These are phyloP conservation scores for Penicillium sp. DNA, from an alignment of 2,329 filamentous ascomycete species.

Conservation along the genomic window DNA sequence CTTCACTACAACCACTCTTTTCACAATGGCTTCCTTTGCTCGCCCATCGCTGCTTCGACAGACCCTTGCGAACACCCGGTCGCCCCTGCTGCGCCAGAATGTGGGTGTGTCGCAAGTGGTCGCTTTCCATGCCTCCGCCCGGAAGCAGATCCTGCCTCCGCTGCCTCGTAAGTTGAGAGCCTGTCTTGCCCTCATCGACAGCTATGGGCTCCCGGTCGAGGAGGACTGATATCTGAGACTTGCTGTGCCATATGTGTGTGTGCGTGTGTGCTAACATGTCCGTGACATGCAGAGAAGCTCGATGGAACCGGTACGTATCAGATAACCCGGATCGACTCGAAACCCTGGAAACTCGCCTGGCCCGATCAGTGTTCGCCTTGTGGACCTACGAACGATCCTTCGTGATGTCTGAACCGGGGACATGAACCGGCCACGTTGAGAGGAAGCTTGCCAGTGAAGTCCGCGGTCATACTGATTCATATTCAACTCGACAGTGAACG, in stretches of 20 bases:
- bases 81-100: constrained; percentile 32
- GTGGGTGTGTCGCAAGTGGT: constrained; percentile 52
- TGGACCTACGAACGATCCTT: not conserved
- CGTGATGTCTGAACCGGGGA: not conserved
- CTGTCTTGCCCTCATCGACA: not conserved
- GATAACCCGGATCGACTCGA: constrained; percentile 3
- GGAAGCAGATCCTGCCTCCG: constrained; percentile 70
- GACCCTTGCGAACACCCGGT: constrained; percentile 30
- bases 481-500: constrained; percentile 60
- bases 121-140: constrained; percentile 79
- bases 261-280: constrained; percentile 39
- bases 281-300: constrained; percentile 56
- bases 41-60: constrained; percentile 36
- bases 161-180: constrained; percentile 64
- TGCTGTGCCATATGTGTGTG: not conserved
- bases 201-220: not conserved
- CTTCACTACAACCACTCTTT: constrained; percentile 13
- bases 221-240: not conserved
- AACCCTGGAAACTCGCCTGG: no score
- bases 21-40: constrained; percentile 39
- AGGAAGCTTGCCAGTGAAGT: not conserved
- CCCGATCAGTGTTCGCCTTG: not conserved
- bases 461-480: constrained; percentile 7
- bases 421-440: no score
- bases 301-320: constrained; percentile 62